Base-by-base conservation (phyloP, 2,329 filamentous ascomycete species). In the Pezicula carpinea region DNA sequence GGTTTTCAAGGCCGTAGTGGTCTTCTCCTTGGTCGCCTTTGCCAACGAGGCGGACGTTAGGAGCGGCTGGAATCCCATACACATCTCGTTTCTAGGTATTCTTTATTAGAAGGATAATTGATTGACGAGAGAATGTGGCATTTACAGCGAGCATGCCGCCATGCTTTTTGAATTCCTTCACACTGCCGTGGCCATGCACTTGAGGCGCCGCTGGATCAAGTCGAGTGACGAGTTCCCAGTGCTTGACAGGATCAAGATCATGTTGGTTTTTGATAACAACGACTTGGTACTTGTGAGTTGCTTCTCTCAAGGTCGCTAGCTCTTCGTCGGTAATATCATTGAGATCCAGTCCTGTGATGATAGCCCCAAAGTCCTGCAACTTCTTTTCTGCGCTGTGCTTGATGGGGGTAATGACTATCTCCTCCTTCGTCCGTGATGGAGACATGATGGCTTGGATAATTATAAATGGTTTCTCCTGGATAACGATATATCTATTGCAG, bases 11-110 rank as follows among this genome's bases (percentile, higher is more conserved):
- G 4, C 70, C 70, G 43, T 66, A 73, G 54, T 72, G 69, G 50
- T 73, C 64, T 6, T 62, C 57, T 6, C 70, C 69, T 58, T 73
- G 70, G 52, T 65, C 68, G 0, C 69, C 70, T 50, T 73, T 73
- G 14, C 70, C 71, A 34, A 73, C 68, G 3, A 73, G 55, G 14
- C 69, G 66, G 6, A 74, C 65, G 46, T 72, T 71, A 31, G 70
- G 69, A 5, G 67, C 70, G 3, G 65, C 65, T 2, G 70, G 70
- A 17, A 73, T 67, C 4, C 64, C 65, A 35, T 61, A 43, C 15
- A 66, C 64, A 15, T 66, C 59, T 31, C 64, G 59, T 17, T 55
- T 47, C 59, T 62, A 59, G 55, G 60, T 33, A 35, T 7, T 19
- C 33, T 2, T 35, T 14, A 18, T 31, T 39, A 51, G 51, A 36